Percentiles rank a stretch among this genome's conserved stretches.
Conservation (phyloP, 805 yeast species). For the Saccharomycopsis sp. region DNA sequence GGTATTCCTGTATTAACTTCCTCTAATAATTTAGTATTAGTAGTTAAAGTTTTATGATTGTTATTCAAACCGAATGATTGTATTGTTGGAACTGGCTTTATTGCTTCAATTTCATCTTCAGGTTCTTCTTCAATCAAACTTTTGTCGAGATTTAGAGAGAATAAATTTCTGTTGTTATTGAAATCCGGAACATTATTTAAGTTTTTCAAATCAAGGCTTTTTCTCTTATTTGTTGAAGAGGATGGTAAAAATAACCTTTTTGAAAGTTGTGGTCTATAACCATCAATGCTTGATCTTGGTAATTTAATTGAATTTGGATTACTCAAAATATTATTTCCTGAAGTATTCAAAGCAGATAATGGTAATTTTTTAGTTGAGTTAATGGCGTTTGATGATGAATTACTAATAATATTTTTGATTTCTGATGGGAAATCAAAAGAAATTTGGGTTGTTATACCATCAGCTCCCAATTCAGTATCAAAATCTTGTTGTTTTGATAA, state of each 20-base stretch:
- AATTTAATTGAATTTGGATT: neutral
- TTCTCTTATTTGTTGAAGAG: conserved; percentile 3
- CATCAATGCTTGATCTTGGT: conserved; percentile 3
- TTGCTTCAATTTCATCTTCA: neutral
- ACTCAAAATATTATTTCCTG: neutral
- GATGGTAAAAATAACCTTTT: conserved; percentile 5
- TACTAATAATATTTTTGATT: conserved; percentile 7
- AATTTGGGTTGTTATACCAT: conserved; percentile 22
- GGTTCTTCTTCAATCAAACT: neutral
- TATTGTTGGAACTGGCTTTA: conserved; percentile 5
- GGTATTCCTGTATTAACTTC: conserved; percentile 16
- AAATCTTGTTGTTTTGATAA: conserved; percentile 27
- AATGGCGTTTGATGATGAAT: conserved; percentile 11
- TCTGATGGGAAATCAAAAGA: conserved; percentile 18
- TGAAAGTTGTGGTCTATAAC: conserved; percentile 6
- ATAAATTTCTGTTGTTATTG: no score
- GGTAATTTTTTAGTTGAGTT: conserved; percentile 9
- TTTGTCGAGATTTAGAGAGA: neutral
- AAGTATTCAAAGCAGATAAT: neutral
- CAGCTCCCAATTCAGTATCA: conserved; percentile 23
- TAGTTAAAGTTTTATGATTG: conserved; percentile 13
- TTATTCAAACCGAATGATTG: conserved; percentile 20
- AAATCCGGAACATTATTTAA: no score
- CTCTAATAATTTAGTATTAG: conserved; percentile 17
- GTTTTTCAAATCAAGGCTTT: conserved; percentile 2